These are phyloP conservation scores for Liquidambar formosana DNA, from an alignment of 164 flowering plant genomes.

Conservation along the genomic window DNA sequence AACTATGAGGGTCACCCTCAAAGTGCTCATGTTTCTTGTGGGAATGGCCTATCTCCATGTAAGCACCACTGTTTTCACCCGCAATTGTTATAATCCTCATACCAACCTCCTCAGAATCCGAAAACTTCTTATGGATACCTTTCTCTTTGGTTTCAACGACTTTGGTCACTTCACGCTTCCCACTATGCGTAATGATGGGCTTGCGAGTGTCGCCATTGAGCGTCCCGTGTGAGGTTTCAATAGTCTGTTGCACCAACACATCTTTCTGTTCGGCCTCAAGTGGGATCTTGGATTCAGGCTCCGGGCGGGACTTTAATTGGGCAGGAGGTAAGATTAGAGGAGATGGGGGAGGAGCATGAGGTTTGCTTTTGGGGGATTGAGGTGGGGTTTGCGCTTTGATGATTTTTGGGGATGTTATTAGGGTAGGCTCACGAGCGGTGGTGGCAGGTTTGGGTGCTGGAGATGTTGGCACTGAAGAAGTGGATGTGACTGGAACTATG, in stretches of 20 bases:
- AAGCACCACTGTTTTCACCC: constrained; percentile 86
- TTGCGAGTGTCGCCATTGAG: constrained; percentile 12
- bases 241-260: constrained; percentile 40
- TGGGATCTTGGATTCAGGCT: constrained; percentile 29
- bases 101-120: constrained; percentile 33
- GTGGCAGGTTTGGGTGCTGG: constrained; percentile 15
- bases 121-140: constrained; percentile 19
- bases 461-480: constrained; percentile 14
- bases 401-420: constrained; percentile 26
- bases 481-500: neutral
- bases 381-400: constrained; percentile 22
- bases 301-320: constrained; percentile 21
- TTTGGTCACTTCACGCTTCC: constrained; percentile 7
- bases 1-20: constrained; percentile 17
- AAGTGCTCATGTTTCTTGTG: constrained; percentile 16
- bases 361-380: constrained; percentile 26
- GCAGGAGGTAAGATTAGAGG: constrained; percentile 53
- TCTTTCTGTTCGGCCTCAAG: constrained; percentile 43
- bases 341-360: constrained; percentile 44
- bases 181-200: neutral
- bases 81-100: constrained; percentile 61
- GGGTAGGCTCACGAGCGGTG: constrained; percentile 13
- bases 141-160: constrained; percentile 16
- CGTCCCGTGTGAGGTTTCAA: constrained; percentile 17
- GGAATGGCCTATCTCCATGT: constrained; percentile 58